Evolutionary conservation across 345 rosid genomes (phyloP), one percentile per base, ranked within the genome.

Genomic region (Brassica cretica): DNA sequence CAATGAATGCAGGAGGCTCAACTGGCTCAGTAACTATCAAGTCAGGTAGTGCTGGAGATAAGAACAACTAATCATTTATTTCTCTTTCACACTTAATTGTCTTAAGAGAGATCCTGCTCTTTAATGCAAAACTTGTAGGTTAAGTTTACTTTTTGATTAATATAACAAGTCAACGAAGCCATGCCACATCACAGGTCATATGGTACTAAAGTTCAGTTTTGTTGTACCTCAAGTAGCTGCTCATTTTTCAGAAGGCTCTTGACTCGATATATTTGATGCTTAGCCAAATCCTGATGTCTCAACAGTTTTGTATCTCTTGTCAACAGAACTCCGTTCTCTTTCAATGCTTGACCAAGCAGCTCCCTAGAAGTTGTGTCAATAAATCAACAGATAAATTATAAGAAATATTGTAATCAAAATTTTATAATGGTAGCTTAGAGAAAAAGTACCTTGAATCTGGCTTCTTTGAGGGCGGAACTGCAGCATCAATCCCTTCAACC

Each of bases 401-500:
- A 18, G 11, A 27, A 3, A 29, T 30, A 27, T 6, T 2, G 6
- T 53, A 63, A 71, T 65, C 33, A 59, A 67, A 21, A 9, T 6
- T 30, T 33, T 33, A 6, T 19, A 0, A 66, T 3, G 11, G 49
- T 9, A 72, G 67, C 19, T 72, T 60, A 67, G 49, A 2, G 49
- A 19, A 39, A 66, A 15, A 94, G 4, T 69, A 90, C 96, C 98
- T 90, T 39, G 97, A 74, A 71, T 88, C 91, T 1, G 98, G 97
- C 82, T 82, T 90, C 81, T 78, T 91, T 0, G 86, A 85, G 70
- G 21, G 72, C 25, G 97, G 93, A 71, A 89, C 79, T 41, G 97
- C 96, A 80, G 97, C 98, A 85, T 94, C 97, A 59, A 94, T 75
- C 16, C 97, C 76, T 68, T 87, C 84, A 92, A 81, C 90, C 96